Base-by-base conservation (phyloP, 2,329 filamentous ascomycete genomes). In the Zasmidium citrigriseum region DNA sequence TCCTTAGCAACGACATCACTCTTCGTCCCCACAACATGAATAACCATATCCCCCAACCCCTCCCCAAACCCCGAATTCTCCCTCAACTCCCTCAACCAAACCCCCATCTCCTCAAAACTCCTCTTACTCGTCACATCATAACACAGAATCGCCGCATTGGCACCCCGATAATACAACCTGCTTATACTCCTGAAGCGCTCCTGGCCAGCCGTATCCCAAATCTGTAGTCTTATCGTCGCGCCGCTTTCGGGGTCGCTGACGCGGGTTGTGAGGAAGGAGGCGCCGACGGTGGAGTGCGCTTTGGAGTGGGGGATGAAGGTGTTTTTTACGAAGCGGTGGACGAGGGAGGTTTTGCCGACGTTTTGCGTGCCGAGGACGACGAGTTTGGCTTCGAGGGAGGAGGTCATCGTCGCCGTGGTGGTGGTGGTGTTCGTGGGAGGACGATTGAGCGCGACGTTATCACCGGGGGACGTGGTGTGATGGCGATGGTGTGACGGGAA, bases 121-220 rank as follows among this genome's bases (percentile, higher is more conserved):
- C 86, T 79, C 61, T 89, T 87, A 74, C 93, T 89, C 60, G 92
- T 96, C 73, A 97, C 96, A 78, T 90, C 90, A 80, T 97, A 97
- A 82, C 93, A 96, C 48, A 97, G 84, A 60, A 97, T 91, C 69
- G 91, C 95, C 58, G 93, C 93, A 72, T 96, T 93, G 62, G 93
- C 93, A 72, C 93, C 93, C 71, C 93, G 89, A 78, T 99, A 99
- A 81, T 98, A 98, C 54, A 99, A 86, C 57, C 93, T 89, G 10
- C 91, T 96, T 70, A 99, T 98, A 62, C 89, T 93, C 68, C 93
- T 87, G 75, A 98, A 99, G 57, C 93, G 87, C 79, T 99, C 93
- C 73, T 99, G 93, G 61, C 93, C 93, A 57, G 93, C 91, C 29
- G 93, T 97, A 73, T 97, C 93, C 93, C 93, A 97, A 66, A 97